Base-by-base conservation (phyloP, 495 filamentous ascomycete species). In the Lasiosphaeria hispida region DNA sequence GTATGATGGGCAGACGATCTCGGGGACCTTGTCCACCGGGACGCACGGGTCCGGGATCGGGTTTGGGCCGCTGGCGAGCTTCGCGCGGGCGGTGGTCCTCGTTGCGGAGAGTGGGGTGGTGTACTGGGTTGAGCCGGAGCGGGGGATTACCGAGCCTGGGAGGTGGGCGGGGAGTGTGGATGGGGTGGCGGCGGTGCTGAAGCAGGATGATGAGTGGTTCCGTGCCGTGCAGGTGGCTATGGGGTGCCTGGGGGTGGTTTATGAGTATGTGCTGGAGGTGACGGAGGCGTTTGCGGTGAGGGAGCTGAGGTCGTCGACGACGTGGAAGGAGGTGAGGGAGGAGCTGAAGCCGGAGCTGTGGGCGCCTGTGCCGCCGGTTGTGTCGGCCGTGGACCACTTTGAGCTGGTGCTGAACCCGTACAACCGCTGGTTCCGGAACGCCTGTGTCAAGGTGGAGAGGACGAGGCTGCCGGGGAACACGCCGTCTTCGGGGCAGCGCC, bases 151-250 rank as follows among this genome's bases (percentile, higher is more conserved):
- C 23, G 53, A 61, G 30, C 52, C 58, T 1, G 45, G 45, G 38
- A 61, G 47, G 49, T 61, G 55, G 52, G 38, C 45, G 15, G 53
- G 53, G 33, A 19, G 45, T 7, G 8, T 61, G 4, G 47, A 45
- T 7, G 57, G 53, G 33, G 53, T 61, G 10, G n/a, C 58, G 9
- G 58, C 56, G 4, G 53, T 38, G 33, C 53, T 61, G 42, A 56
- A 61, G 53, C 58, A 61, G 33, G 52, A 55, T 39, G 58, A 61
- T 45, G 58, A 56, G 10, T 61, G 53, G 58, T 56, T 61, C 53
- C 30, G 34, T 37, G 53, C 58, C 8, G 53, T 40, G 19, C 34
- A 61, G 34, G 53, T 61, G 7, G 30, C 58, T 3, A 61, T 61
- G 58, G 58, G 58, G 3, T 61, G 58, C 40, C 34, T 61, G 38